Base-by-base conservation (phyloP, 2,329 filamentous ascomycete species). In the Bipolaris bicolor region DNA sequence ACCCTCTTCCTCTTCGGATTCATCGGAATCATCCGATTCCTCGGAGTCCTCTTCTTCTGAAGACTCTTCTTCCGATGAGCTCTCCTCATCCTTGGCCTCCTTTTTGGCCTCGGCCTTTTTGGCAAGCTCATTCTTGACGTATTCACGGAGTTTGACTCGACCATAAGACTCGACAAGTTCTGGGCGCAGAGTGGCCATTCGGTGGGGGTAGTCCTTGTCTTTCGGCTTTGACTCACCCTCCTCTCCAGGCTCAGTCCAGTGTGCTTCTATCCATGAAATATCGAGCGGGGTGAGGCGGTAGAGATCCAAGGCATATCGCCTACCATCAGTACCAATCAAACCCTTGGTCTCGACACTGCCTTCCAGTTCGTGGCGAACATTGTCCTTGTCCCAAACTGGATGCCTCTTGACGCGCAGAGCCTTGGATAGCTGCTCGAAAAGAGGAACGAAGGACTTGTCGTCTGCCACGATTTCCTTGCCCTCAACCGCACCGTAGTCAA, bases 341-440 rank as follows among this genome's bases (percentile, higher is more conserved):
- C 95, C 95, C 82, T 99, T 99, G 51, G 95, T 99, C 79, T 99
- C 95, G 13, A 99, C 93, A 70, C 93, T 98, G 39, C 91, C 92
- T 77, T 98, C 94, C 3, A 99, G 83, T 61, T 97, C 92, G 70
- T 97, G 92, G 60, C 90, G 87, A 78, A 92, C 90, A 65, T 88
- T 87, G 68, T 97, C 91, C 83, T 98, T 98, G 78, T 99, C 95
- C 95, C 95, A 99, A 3, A 99, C 96, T 43, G 92, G 83, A 76
- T 99, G 95, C 79, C 90, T 90, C 85, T 98, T 98, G 57, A 97
- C 90, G 66, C 90, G 90, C 70, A 98, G 84, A 2, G 92, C 87
- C 78, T 94, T 92, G 41, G 94, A 97, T 31, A 99, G 85, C 80
- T 96, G 92, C 73, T 91, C 88, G 70, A 99, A 99, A 9, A 91